Evolutionary conservation across 2,329 filamentous ascomycete species (phyloP), one percentile per base, ranked within the genome.

Genomic region (Hypoxylon sp.): DNA sequence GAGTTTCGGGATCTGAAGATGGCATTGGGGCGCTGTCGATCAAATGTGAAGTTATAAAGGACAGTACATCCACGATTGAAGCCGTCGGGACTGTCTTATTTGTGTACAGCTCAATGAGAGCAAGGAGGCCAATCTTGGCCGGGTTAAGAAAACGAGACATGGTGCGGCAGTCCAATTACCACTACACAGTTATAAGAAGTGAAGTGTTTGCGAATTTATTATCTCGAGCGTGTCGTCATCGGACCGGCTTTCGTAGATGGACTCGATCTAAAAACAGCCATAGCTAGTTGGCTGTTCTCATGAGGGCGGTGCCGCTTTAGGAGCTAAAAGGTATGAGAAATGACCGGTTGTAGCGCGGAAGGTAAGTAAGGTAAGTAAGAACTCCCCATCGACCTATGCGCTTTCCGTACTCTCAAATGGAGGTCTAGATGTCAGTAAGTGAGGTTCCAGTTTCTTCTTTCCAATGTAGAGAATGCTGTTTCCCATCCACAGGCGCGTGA

Each of bases 91-190:
- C 85, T 2, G 85, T 82, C 21, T 88, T 89, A 69, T 91, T 89
- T 37, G 88, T 88, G 79, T 99, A 98, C 57, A 97, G 84, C 73
- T 93, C 88, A 55, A 96, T 86, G 56, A 99, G 86, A 58, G 89
- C 88, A 59, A 98, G 85, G 23, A 97, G 85, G 74, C 91, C 90
- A 71, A 98, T 87, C 77, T 96, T 97, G 71, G 93, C 90, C 11
- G 95, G 92, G n/a, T 92, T 97, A 47, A 98, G 85, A 78, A 91
- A 97, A 61, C 91, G 91, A 73, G 90, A 87, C 90, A 95, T 96
- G 55, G 12, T 66, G 43, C 23, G 30, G 23, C 29, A 12, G 27
- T 5, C 16, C 34, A 5, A 8, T 19, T 14, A 39, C 30, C 12
- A 12, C 2, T 29, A 9, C 3, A 14, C n/a, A 21, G 6, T 27